Percentiles rank a stretch among this genome's conserved stretches.
Conservation (phyloP, 2,329 filamentous ascomycete species). For the Tolypocladium tropicale region DNA sequence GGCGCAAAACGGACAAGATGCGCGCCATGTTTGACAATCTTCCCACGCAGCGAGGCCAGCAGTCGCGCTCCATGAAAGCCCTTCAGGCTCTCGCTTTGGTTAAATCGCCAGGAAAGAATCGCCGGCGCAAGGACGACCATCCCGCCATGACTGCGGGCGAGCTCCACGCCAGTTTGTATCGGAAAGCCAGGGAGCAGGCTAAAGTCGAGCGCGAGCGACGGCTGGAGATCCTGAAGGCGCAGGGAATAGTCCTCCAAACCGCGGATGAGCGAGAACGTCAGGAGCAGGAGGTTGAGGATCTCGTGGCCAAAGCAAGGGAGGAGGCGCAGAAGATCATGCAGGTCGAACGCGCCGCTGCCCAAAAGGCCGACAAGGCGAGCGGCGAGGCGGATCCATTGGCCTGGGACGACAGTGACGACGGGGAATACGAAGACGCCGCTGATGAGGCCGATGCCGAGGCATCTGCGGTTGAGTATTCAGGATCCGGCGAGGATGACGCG, state of each 20-base stretch:
- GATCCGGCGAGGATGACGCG: slow-evolving; percentile 30
- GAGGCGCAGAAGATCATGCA: slow-evolving; percentile 68
- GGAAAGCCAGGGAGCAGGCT: slow-evolving; percentile 71
- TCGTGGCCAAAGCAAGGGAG: slow-evolving; percentile 72
- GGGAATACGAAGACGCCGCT: slow-evolving; percentile 33
- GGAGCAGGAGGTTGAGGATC: slow-evolving; percentile 74
- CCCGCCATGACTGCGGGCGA: slow-evolving; percentile 57
- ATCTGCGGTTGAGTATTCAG: slow-evolving; percentile 31
- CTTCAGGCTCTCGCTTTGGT: slow-evolving; percentile 69
- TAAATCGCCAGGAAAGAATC: slow-evolving; percentile 47
- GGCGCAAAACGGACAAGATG: slow-evolving; percentile 38
- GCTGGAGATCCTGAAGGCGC: slow-evolving; percentile 65
- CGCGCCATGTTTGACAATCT: slow-evolving; percentile 60
- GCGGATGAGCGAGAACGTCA: slow-evolving; percentile 78
- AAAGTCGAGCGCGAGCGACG: slow-evolving; percentile 65
- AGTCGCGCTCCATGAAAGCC: slow-evolving; percentile 52
- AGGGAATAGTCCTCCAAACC: slow-evolving; percentile 73
- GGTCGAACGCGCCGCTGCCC: slow-evolving; percentile 63
- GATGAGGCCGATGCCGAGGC: slow-evolving; percentile 27
- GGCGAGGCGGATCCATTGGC: slow-evolving; percentile 39
- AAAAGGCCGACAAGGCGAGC: slow-evolving; percentile 45
- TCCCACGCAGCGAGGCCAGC: slow-evolving; percentile 51
- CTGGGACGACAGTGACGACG: slow-evolving; percentile 48
- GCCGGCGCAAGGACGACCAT: slow-evolving; percentile 31
- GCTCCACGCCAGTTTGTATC: slow-evolving; percentile 56